Evolutionary conservation across 1,284 basidiomycete species (phyloP).

Genomic region (Cerioporus squamosus): DNA sequence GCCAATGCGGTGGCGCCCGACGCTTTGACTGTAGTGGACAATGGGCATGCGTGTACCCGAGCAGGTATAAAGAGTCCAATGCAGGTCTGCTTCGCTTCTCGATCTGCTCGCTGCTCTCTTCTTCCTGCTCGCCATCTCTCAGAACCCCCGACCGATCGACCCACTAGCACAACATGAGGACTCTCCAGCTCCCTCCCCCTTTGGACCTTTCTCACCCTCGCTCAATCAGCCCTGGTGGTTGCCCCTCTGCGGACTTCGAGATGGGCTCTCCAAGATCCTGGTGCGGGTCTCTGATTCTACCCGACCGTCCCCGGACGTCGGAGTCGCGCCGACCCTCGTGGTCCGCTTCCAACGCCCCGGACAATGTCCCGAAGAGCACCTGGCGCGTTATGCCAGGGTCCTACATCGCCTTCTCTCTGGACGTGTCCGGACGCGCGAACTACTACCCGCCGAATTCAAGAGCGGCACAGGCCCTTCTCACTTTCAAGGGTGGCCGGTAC

Average conservation of each 20-base stretch:
- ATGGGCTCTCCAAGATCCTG: conserved; percentile 19
- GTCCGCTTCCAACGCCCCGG: conserved; percentile 11
- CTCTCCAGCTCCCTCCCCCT: conserved; percentile 2
- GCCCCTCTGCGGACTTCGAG: conserved; percentile 17
- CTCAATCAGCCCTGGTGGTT: conserved; percentile 20
- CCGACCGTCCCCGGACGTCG: conserved; percentile 18
- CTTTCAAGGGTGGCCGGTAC: conserved; percentile 20
- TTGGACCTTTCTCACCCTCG: conserved; percentile 12
- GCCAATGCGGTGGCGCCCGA: conserved; percentile 1
- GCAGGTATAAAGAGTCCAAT: conserved; percentile 14
- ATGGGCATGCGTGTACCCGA: conserved; percentile 10
- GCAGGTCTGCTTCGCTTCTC: conserved; percentile 2
- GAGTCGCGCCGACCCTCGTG: conserved; percentile 19
- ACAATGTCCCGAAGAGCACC: conserved; percentile 4
- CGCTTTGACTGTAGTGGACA: conserved; percentile 16
- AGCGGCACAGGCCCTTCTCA: conserved; percentile 10
- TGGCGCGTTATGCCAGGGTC: conserved; percentile 24
- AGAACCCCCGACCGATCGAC: conserved; percentile 1
- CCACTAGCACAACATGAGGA: conserved; percentile 6
- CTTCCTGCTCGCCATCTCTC: not conserved
- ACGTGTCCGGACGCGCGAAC: conserved; percentile 4
- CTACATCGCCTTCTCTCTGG: conserved; percentile 29
- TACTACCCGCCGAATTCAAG: conserved; percentile 4
- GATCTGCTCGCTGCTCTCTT: conserved; percentile 1
- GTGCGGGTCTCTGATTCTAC: conserved; percentile 12